Conservation (phyloP, 305 asterid species). For the Fraxinus sp. region DNA sequence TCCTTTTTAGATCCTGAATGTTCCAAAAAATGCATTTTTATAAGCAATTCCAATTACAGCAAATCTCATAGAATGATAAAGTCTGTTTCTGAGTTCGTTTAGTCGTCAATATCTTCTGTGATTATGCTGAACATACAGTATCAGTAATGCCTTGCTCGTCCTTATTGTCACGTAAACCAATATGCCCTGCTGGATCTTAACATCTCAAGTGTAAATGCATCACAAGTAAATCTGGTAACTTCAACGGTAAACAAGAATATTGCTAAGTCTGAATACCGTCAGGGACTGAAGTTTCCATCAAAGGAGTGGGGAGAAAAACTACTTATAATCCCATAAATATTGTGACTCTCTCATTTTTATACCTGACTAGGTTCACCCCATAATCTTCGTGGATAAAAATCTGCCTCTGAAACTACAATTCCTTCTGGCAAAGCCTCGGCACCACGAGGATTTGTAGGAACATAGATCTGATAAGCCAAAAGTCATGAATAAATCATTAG, state of each 20-base stretch:
- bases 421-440: slow-evolving; percentile 87
- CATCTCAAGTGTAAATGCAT: neutral
- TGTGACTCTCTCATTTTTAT: slow-evolving; percentile 22
- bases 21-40: slow-evolving; percentile 23
- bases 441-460: slow-evolving; percentile 82
- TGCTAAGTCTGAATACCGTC: neutral
- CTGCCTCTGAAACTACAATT: slow-evolving; percentile 79
- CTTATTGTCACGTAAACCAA: too few species aligned
- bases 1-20: slow-evolving; percentile 70
- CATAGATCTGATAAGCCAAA: slow-evolving; percentile 52
- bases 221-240: too few species aligned
- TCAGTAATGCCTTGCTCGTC: neutral
- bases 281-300: neutral
- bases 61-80: neutral
- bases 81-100: neutral
- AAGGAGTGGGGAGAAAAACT: neutral
- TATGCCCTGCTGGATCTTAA: neutral
- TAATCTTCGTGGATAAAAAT: slow-evolving; percentile 69
- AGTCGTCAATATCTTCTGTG: neutral
- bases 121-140: neutral
- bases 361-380: slow-evolving; percentile 96
- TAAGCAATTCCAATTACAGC: slow-evolving; percentile 20
- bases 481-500: neutral
- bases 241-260: too few species aligned
- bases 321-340: neutral